A percentile compares a stretch with the other conserved stretches of the same genome.
These are phyloP conservation scores for Aspergillus quadricinctus DNA, from an alignment of 2,329 filamentous ascomycete species.

Conservation along the genomic window DNA sequence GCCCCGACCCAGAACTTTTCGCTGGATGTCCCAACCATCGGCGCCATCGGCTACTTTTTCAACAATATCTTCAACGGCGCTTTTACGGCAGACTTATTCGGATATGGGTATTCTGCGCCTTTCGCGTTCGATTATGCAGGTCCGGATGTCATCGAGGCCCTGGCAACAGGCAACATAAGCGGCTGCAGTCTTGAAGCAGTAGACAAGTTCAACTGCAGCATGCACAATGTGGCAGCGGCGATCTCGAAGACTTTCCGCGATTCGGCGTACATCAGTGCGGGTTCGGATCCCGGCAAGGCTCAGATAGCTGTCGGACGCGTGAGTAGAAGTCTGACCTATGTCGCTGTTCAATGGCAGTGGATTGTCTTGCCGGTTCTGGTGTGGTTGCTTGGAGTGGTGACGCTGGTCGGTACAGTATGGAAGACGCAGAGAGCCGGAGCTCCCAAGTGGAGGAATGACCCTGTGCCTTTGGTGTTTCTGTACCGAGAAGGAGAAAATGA, in stretches of 20 bases:
- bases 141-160: background rate
- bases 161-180: background rate
- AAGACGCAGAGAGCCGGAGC: conserved; percentile 3
- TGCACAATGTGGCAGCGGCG: conserved; percentile 8
- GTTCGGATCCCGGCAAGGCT: background rate
- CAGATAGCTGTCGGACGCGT: background rate
- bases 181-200: background rate
- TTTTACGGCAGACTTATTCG: background rate
- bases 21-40: too few relatives aligned
- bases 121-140: background rate
- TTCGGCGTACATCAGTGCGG: background rate
- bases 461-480: background rate
- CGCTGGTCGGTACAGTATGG: conserved; percentile 6
- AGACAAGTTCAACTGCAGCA: conserved; percentile 4
- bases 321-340: background rate
- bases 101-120: too few relatives aligned
- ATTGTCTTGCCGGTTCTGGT: conserved; percentile 9
- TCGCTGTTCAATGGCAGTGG: conserved; percentile 13
- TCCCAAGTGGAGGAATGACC: background rate
- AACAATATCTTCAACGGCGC: background rate
- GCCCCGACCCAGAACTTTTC: background rate
- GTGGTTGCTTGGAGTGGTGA: conserved; percentile 8
- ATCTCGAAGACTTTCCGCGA: conserved; percentile 9
- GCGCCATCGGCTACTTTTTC: background rate
- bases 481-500: background rate